Conservation (phyloP, 1,284 basidiomycete genomes). For the Boletellus deceptivus region DNA sequence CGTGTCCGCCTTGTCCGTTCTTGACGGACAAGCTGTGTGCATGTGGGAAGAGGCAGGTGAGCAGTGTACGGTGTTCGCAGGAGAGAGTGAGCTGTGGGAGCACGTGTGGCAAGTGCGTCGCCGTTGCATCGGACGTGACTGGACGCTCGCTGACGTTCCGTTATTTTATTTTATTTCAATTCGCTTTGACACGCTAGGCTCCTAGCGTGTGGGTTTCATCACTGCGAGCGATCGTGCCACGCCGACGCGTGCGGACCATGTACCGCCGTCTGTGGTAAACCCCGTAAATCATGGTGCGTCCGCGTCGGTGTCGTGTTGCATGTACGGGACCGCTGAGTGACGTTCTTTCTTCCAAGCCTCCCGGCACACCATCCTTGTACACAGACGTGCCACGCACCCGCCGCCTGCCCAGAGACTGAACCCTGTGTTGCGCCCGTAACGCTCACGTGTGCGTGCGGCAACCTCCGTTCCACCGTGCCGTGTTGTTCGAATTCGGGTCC, state of each 20-base stretch:
- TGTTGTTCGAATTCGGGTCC: constrained; percentile 49
- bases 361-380: constrained; percentile 71
- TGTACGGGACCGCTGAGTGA: too few species aligned
- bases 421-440: constrained; percentile 68
- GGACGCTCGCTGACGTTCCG: neutral
- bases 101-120: constrained; percentile 65
- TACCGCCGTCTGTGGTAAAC: constrained; percentile 75
- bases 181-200: constrained; percentile 38
- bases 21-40: constrained; percentile 78
- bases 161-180: neutral
- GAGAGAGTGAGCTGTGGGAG: constrained; percentile 82
- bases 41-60: constrained; percentile 80
- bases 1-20: constrained; percentile 84
- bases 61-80: constrained; percentile 74
- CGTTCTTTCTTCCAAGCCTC: constrained; percentile 37
- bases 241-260: constrained; percentile 76
- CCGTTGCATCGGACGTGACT: neutral
- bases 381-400: constrained; percentile 80
- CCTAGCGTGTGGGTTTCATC: constrained; percentile 82
- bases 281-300: constrained; percentile 74
- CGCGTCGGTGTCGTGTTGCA: too few species aligned
- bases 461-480: constrained; percentile 65
- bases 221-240: constrained; percentile 80
- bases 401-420: constrained; percentile 74
- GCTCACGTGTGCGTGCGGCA: constrained; percentile 77